Evolutionary conservation across 257 asterid genomes (phyloP).

Genomic region (Dorcoceras hygrometricum): DNA sequence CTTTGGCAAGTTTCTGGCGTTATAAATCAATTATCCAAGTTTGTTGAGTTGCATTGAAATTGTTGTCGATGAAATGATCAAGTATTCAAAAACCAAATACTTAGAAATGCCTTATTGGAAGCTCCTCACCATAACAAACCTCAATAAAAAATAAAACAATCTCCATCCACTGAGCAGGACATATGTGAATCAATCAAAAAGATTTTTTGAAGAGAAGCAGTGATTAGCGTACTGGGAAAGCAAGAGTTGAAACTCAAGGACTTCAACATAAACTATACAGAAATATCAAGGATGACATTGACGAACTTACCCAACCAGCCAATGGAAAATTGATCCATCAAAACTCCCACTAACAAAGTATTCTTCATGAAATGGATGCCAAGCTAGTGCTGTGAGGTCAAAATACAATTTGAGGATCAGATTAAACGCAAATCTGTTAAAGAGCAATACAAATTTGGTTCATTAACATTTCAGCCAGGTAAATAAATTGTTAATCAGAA

Average conservation of each 20-base stretch:
- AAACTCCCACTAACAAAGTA: constrained; percentile 97
- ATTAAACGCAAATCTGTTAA: too few relatives aligned
- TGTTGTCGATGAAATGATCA: background rate
- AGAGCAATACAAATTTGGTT: too few relatives aligned
- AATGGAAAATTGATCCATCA: constrained; percentile 96
- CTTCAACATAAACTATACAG: constrained; percentile 15
- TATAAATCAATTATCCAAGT: too few relatives aligned
- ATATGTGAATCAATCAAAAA: constrained; percentile 1
- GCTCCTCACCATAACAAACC: constrained; percentile 12
- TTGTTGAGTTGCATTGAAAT: background rate
- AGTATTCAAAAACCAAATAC: background rate
- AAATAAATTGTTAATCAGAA: too few relatives aligned
- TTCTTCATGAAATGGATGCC: constrained; percentile 99
- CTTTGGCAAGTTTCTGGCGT: background rate
- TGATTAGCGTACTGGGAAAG: constrained; percentile 2
- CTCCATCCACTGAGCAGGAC: background rate
- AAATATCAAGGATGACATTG: constrained; percentile 15
- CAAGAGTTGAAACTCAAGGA: constrained; percentile 4
- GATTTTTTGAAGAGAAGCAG: constrained; percentile 1
- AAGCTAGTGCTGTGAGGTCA: constrained; percentile 69
- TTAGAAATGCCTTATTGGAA: background rate
- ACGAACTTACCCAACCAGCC: constrained; percentile 88
- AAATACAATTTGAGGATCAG: constrained; percentile 27
- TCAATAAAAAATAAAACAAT: background rate
- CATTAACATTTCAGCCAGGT: too few relatives aligned